Evolutionary conservation across 2,329 filamentous ascomycete species (phyloP).

Genomic region (Akanthomyces dipterigenus): DNA sequence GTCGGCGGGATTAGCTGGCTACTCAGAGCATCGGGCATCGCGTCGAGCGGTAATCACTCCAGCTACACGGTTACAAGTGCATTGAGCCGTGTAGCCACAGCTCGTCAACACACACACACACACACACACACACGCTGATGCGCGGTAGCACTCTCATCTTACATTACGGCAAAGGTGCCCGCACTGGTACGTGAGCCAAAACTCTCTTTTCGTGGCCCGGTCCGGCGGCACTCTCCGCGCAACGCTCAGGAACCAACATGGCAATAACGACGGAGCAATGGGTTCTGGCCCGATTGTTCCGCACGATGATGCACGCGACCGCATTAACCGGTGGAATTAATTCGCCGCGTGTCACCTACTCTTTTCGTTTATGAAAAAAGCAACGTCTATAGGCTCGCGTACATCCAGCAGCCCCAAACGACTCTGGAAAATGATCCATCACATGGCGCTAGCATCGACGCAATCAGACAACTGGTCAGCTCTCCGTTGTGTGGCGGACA

Average conservation of each 20-base stretch:
- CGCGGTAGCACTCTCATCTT: neutral
- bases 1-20: too few species aligned
- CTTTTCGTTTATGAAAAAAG: neutral
- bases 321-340: too few species aligned
- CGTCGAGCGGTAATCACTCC: too few species aligned
- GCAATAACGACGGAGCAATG: too few species aligned
- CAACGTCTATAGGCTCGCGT: neutral
- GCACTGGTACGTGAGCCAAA: neutral
- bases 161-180: neutral
- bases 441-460: neutral
- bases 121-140: too few species aligned
- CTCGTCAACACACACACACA: neutral
- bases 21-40: too few species aligned
- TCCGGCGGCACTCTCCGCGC: neutral
- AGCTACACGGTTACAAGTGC: too few species aligned
- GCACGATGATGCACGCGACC: too few species aligned
- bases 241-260: neutral
- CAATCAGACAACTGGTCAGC: constrained; percentile 1
- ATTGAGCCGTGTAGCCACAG: too few species aligned
- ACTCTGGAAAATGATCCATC: neutral
- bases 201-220: neutral
- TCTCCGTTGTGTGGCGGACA: neutral
- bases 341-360: too few species aligned
- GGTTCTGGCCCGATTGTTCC: too few species aligned
- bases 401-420: neutral